Evolutionary conservation across 768 basidiomycete genomes (phyloP).

Genomic region (Clitopilus passeckerianus): DNA sequence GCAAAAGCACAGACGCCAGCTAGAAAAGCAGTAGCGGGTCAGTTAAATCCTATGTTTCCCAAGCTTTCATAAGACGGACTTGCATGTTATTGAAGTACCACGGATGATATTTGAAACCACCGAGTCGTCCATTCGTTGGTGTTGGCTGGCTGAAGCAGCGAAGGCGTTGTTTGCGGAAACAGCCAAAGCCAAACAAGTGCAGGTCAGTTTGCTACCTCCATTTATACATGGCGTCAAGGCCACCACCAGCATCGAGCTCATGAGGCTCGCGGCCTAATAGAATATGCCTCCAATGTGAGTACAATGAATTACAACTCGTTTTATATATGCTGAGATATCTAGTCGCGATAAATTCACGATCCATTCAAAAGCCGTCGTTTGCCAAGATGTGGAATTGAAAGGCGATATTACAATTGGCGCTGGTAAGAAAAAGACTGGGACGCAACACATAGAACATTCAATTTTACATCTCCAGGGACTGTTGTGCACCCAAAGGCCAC

Average conservation of each 20-base stretch:
- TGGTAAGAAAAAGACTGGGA: conserved; percentile 26
- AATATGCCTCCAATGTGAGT: conserved; percentile 1
- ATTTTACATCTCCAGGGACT: conserved; percentile 42
- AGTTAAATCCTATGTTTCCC: conserved; percentile 17
- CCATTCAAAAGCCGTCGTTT: conserved; percentile 86
- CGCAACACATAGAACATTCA: not conserved
- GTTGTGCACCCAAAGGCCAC: conserved; percentile 94
- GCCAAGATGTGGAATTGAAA: conserved; percentile 90
- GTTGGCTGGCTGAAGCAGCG: not conserved
- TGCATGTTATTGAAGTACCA: conserved; percentile 69
- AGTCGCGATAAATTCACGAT: conserved; percentile 89
- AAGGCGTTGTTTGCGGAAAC: not conserved
- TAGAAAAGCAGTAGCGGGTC: conserved; percentile 21
- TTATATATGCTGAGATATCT: no score
- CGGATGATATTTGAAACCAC: conserved; percentile 40
- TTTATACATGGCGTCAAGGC: not conserved
- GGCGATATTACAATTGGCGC: conserved; percentile 92
- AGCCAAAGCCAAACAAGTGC: not conserved
- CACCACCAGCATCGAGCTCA: not conserved
- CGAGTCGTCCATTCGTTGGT: conserved; percentile 23
- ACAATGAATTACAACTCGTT: no score
- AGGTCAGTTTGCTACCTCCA: not conserved
- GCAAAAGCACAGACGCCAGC: conserved; percentile 53
- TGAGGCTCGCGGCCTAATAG: not conserved
- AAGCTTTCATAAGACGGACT: conserved; percentile 54